Conservation (phyloP, 805 yeast genomes). For the Metschnikowia sp. region DNA sequence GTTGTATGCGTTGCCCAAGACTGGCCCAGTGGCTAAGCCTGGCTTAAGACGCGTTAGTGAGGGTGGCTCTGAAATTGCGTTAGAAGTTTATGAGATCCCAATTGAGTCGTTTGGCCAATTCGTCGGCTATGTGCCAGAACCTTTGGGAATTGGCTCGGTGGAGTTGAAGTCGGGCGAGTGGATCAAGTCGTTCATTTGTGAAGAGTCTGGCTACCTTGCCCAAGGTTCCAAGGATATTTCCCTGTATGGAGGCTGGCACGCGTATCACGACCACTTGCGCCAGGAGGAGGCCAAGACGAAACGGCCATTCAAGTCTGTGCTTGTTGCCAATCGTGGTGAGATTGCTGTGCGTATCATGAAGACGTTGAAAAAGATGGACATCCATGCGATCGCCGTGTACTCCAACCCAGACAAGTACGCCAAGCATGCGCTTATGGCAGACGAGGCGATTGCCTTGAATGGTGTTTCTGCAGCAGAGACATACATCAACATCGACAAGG, state of each 20-base stretch:
- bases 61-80: constrained; percentile 57
- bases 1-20: constrained; percentile 77
- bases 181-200: constrained; percentile 94
- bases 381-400: constrained; percentile 81
- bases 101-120: constrained; percentile 74
- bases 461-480: constrained; percentile 91
- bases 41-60: constrained; percentile 71
- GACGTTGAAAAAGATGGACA: constrained; percentile 77
- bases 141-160: constrained; percentile 91
- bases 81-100: constrained; percentile 87
- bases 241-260: constrained; percentile 84
- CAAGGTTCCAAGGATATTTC: constrained; percentile 79
- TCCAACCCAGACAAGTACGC: constrained; percentile 90
- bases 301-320: constrained; percentile 76
- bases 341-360: constrained; percentile 92
- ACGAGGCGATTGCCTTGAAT: constrained; percentile 71
- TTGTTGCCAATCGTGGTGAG: constrained; percentile 96
- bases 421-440: constrained; percentile 81
- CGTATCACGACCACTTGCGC: constrained; percentile 45
- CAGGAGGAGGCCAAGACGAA: constrained; percentile 24
- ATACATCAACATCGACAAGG: constrained; percentile 80
- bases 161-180: constrained; percentile 76
- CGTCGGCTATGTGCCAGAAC: constrained; percentile 86
- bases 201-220: constrained; percentile 75
- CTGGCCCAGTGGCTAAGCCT: constrained; percentile 84